phyloP scores from a whole-genome alignment of 2,329 filamentous ascomycete genomes.

The Dendrostoma leiphaemia region DNA sequence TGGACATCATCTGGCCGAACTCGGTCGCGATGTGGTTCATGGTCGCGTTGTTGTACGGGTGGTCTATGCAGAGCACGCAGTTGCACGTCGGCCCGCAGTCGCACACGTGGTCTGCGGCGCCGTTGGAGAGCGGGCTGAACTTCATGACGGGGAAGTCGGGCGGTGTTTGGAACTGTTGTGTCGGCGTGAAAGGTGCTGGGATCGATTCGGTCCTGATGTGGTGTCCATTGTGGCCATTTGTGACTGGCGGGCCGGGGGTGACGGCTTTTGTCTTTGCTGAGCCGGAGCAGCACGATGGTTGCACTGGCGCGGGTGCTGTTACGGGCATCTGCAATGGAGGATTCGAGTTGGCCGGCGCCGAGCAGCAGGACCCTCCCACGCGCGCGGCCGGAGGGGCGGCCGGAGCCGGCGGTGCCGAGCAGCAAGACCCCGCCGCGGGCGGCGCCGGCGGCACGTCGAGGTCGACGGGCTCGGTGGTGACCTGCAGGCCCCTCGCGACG shows the following conservation, averaged over 20 bases:
- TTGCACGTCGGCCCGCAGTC: constrained; percentile 64
- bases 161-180: constrained; percentile 33
- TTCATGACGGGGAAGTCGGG: constrained; percentile 37
- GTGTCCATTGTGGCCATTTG: constrained; percentile 4
- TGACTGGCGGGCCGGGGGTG: constrained; percentile 15
- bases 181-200: constrained; percentile 20
- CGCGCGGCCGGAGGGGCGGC: not conserved
- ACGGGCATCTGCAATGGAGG: not conserved
- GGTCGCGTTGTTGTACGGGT: constrained; percentile 66
- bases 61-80: constrained; percentile 66
- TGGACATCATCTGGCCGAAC: constrained; percentile 31
- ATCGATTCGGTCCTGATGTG: constrained; percentile 24
- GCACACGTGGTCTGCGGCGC: constrained; percentile 43
- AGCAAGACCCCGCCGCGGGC: constrained; percentile 32
- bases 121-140: constrained; percentile 25
- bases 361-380: constrained; percentile 9
- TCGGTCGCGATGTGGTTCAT: constrained; percentile 31
- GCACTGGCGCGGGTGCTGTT: not conserved
- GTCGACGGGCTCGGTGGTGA: constrained; percentile 25
- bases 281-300: constrained; percentile 39
- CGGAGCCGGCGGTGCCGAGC: constrained; percentile 26
- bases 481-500: constrained; percentile 16
- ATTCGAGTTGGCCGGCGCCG: not conserved
- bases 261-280: constrained; percentile 34
- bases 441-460: constrained; percentile 33